Conservation (phyloP, 2,329 filamentous ascomycete genomes). For the Chaetothyriales sp. region DNA sequence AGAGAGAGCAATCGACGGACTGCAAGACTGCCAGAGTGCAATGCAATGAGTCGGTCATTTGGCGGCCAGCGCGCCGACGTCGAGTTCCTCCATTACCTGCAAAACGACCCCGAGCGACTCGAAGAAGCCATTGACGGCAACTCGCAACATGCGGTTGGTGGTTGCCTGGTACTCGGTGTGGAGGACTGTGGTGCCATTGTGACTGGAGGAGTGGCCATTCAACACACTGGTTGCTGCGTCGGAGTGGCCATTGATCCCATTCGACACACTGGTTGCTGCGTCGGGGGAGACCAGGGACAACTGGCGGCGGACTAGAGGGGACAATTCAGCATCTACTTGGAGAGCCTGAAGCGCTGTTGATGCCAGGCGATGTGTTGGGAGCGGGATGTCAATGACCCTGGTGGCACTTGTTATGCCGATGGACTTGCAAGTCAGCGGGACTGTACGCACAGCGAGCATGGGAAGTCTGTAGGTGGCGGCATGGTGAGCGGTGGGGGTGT, state of each 20-base stretch:
- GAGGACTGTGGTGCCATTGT: conserved; percentile 39
- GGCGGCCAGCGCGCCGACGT: conserved; percentile 58
- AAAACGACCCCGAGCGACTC: conserved; percentile 73
- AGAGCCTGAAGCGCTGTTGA: conserved; percentile 59
- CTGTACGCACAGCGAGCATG: conserved; percentile 45
- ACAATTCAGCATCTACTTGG: conserved; percentile 77
- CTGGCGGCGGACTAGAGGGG: conserved; percentile 59
- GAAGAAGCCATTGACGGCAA: conserved; percentile 92
- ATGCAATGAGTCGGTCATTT: background rate
- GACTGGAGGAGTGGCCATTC: conserved; percentile 2
- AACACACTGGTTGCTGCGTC: conserved; percentile 13
- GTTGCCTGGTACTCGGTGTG: conserved; percentile 68
- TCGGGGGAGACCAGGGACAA: conserved; percentile 40
- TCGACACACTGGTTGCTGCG: conserved; percentile 13
- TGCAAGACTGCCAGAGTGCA: no score
- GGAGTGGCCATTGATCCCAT: conserved; percentile 6
- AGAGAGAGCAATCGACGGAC: no score
- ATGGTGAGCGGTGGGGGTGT: conserved; percentile 18
- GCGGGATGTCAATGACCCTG: conserved; percentile 62
- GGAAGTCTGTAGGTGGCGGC: conserved; percentile 33
- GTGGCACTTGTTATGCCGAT: conserved; percentile 22
- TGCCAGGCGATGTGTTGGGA: conserved; percentile 67
- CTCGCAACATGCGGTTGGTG: conserved; percentile 90
- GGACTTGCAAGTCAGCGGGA: conserved; percentile 6
- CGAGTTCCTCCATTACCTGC: conserved; percentile 79